These are phyloP conservation scores for Fagus sylvatica DNA, from an alignment of 306 rosid genomes.

Conservation along the genomic window DNA sequence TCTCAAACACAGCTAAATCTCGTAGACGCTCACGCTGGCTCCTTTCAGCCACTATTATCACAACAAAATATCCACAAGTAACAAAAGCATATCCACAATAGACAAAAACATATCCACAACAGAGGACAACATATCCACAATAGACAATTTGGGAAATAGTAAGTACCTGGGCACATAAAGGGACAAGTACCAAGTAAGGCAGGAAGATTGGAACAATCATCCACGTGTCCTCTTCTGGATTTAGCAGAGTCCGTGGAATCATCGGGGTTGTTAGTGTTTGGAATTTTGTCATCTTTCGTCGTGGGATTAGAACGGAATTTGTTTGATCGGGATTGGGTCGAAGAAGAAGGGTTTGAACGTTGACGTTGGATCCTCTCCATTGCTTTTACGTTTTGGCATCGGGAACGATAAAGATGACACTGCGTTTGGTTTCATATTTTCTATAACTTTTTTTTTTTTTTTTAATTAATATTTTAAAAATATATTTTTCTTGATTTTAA, in stretches of 20 bases:
- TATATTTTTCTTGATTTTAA: too few species aligned
- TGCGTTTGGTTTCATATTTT: neutral
- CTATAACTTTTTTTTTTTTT: too few species aligned
- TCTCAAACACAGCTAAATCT: conserved; percentile 91
- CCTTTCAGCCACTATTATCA: conserved; percentile 68
- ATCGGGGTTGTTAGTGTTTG: conserved; percentile 16
- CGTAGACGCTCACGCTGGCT: conserved; percentile 70
- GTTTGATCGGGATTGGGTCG: conserved; percentile 20
- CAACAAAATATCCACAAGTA: neutral
- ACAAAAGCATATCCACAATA: neutral
- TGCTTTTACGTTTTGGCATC: too few species aligned
- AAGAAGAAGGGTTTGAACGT: conserved; percentile 26
- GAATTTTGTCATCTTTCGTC: conserved; percentile 21
- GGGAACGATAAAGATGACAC: neutral
- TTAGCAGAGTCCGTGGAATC: neutral
- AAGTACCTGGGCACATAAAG: conserved; percentile 84
- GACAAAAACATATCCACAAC: neutral
- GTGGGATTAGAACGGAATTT: conserved; percentile 18
- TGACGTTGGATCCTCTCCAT: conserved; percentile 40
- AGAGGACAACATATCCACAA: too few species aligned
- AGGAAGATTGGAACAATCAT: conserved; percentile 28
- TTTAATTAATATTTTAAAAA: too few species aligned
- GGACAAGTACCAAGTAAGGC: conserved; percentile 66
- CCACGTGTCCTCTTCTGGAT: conserved; percentile 19
- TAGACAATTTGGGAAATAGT: neutral